Base-by-base conservation (phyloP, 2,329 filamentous ascomycete species). In the Emericellopsis atlantica region DNA sequence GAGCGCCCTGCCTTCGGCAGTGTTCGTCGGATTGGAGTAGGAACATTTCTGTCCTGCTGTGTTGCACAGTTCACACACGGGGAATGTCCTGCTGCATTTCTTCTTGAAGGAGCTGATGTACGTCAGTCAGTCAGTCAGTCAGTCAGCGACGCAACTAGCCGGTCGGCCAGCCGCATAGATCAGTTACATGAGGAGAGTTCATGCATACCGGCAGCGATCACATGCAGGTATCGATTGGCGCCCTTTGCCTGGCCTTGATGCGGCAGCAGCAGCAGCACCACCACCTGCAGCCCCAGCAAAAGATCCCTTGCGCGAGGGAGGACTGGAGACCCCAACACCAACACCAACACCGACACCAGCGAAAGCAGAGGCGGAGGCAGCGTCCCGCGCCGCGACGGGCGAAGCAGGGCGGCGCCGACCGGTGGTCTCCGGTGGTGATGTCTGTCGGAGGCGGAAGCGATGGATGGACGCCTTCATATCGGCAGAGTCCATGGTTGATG, bases 401-500 rank as follows among this genome's bases (percentile, higher is more conserved):
- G 26, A 54, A 47, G 52, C 52, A 49, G 52, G 54, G 40, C 52
- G 49, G 48, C 46, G 41, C 49, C 51, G 51, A 49, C 46, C 42
- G 43, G 43, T 40, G 36, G 43, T 42, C 15, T 50, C 48, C 34
- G 54, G 49, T 38, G 53, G 48, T 40, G 52, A 51, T 46, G 44
- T 43, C 44, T 46, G 46, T 45, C 48, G 47, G 40, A 51, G 42
- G 42, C 49, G 50, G 48, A 51, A 48, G 43, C 49, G 50, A 47
- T 51, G 45, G 51, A 51, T n/a, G 26, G 37, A 32, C 12, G 23
- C 26, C 15, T 32, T 39, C 37, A 39, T 39, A 6, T 32, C 37
- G 37, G 35, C 7, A 50, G n/a, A 43, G 18, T 40, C 44, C 2
- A 51, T 55, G 2, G 86, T 77, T 47, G 78, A 83, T 55, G 78